These are phyloP conservation scores for Hymenoscyphus salicellus DNA, from an alignment of 2,329 filamentous ascomycete genomes.

Conservation along the genomic window DNA sequence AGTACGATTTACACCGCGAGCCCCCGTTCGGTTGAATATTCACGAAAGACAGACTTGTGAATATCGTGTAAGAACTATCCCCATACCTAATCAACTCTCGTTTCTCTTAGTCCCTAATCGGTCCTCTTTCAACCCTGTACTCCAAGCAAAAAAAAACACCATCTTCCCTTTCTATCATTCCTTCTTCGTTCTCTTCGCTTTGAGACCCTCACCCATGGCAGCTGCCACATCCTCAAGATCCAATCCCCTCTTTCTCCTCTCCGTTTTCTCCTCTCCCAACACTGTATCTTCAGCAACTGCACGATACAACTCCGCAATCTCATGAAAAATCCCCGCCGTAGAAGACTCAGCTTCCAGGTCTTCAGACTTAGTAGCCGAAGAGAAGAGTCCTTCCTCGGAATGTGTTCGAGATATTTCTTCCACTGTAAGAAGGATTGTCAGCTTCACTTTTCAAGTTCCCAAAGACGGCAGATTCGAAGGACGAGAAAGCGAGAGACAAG, in stretches of 20 bases:
- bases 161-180: constrained; percentile 13
- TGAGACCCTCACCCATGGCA: constrained; percentile 47
- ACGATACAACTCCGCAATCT: constrained; percentile 60
- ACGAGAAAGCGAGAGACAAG: background rate
- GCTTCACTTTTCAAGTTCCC: background rate
- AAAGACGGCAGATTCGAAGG: background rate
- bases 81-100: too few relatives aligned
- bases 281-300: constrained; percentile 60
- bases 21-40: too few relatives aligned
- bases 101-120: too few relatives aligned
- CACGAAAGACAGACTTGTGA: too few relatives aligned
- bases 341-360: background rate
- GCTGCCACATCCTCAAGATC: constrained; percentile 57
- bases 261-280: constrained; percentile 57
- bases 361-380: constrained; percentile 17
- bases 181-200: constrained; percentile 39
- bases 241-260: constrained; percentile 53
- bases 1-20: too few relatives aligned
- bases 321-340: constrained; percentile 50
- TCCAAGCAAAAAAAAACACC: too few relatives aligned
- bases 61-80: too few relatives aligned
- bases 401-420: constrained; percentile 69
- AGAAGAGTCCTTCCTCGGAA: constrained; percentile 61
- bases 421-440: constrained; percentile 41
- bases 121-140: too few relatives aligned